Conservation (phyloP, 805 yeast species). For the Starmerella davenportii region DNA sequence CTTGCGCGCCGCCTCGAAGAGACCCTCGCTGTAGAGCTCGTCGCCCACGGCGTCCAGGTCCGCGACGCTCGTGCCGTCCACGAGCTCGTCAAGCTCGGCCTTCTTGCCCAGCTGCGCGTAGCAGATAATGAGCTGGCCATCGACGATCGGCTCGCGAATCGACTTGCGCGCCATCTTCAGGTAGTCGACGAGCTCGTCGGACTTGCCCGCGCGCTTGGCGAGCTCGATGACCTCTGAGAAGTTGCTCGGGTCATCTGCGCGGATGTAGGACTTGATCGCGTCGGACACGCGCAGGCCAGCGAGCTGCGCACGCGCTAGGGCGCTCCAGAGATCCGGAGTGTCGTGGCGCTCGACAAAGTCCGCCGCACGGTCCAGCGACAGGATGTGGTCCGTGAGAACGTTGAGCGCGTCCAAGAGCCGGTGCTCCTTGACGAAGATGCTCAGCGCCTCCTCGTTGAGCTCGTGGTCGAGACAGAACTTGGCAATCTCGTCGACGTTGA, state of each 20-base stretch:
- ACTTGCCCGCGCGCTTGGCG: constrained; percentile 89
- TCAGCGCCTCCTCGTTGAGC: constrained; percentile 83
- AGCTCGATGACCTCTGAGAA: constrained; percentile 83
- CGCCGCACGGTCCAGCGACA: constrained; percentile 90
- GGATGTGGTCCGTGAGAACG: constrained; percentile 78
- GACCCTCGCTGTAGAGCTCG: constrained; percentile 56
- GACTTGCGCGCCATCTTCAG: constrained; percentile 82
- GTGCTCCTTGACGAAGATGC: constrained; percentile 73
- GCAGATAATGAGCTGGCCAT: constrained; percentile 75
- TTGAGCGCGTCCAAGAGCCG: constrained; percentile 62
- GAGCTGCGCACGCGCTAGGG: constrained; percentile 87
- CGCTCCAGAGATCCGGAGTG: constrained; percentile 77
- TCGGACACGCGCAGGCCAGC: constrained; percentile 84
- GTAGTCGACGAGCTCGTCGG: constrained; percentile 75
- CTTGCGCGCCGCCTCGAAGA: constrained; percentile 84
- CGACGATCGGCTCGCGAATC: constrained; percentile 78
- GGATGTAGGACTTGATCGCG: constrained; percentile 78
- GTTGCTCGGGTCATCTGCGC: constrained; percentile 80
- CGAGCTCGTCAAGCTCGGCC: constrained; percentile 66
- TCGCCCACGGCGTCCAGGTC: constrained; percentile 87
- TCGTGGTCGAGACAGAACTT: constrained; percentile 78
- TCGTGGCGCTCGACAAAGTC: constrained; percentile 81
- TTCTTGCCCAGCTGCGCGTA: constrained; percentile 65
- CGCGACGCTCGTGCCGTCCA: constrained; percentile 80
- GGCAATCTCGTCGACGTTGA: constrained; percentile 86